A percentile compares a stretch with the other conserved stretches of the same genome.
These are phyloP conservation scores for Metarhizium robertsii DNA, from an alignment of 2,329 filamentous ascomycete species.

Conservation along the genomic window DNA sequence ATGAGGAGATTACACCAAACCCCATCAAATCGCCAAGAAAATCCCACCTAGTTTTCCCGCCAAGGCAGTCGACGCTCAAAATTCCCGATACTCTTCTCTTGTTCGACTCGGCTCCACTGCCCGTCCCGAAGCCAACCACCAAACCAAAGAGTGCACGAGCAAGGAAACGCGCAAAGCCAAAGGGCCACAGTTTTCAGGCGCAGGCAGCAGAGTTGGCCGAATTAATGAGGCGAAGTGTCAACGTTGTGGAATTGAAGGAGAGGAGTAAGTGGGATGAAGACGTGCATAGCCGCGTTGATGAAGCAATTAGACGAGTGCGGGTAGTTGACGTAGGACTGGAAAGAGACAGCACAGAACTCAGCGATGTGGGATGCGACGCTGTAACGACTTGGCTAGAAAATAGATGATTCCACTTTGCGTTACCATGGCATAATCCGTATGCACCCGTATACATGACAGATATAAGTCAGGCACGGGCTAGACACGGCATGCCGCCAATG, in stretches of 20 bases:
- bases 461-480: not conserved
- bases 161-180: constrained; percentile 11
- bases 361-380: constrained; percentile 15
- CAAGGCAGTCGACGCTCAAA: constrained; percentile 34
- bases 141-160: constrained; percentile 8
- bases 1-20: constrained; percentile 4
- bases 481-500: too few relatives aligned
- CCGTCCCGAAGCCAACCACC: constrained; percentile 1
- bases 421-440: not conserved
- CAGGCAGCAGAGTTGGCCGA: constrained; percentile 39
- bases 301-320: constrained; percentile 29
- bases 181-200: constrained; percentile 32
- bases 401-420: not conserved
- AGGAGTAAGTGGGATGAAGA: constrained; percentile 32
- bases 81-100: constrained; percentile 41
- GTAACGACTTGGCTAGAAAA: constrained; percentile 22
- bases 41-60: constrained; percentile 38
- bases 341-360: constrained; percentile 16
- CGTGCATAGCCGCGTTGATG: constrained; percentile 20
- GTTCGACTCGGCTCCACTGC: constrained; percentile 26
- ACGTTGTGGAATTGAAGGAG: constrained; percentile 34
- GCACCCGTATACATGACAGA: not conserved
- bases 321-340: constrained; percentile 26
- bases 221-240: constrained; percentile 40
- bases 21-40: constrained; percentile 25